Conservation (phyloP, 768 basidiomycete genomes). For the Trametopsis cervina region DNA sequence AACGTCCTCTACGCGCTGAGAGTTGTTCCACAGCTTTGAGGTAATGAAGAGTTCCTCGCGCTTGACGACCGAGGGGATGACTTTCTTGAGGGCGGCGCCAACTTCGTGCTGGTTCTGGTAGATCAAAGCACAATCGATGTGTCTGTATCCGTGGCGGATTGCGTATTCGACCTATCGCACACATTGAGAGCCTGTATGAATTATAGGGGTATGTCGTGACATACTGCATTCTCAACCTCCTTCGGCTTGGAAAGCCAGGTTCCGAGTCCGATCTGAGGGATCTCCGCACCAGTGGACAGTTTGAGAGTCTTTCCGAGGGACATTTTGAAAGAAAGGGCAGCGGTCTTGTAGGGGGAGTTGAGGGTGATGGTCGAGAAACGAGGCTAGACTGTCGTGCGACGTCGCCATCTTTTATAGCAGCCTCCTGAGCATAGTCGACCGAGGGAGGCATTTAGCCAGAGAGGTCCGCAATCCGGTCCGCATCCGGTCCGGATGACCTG, state of each 20-base stretch:
- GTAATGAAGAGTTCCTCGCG: constrained; percentile 80
- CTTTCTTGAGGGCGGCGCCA: constrained; percentile 65
- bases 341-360: neutral
- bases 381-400: neutral
- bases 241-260: constrained; percentile 74
- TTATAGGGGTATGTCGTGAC: constrained; percentile 10
- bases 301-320: constrained; percentile 32
- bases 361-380: neutral
- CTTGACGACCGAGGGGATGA: constrained; percentile 70
- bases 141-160: constrained; percentile 69
- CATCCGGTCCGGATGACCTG: no score
- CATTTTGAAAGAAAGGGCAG: constrained; percentile 33
- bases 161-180: constrained; percentile 75
- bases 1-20: constrained; percentile 58
- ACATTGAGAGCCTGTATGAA: constrained; percentile 13
- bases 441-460: no score
- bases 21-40: constrained; percentile 77
- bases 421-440: neutral
- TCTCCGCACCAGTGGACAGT: constrained; percentile 40
- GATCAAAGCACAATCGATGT: constrained; percentile 78
- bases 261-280: constrained; percentile 79
- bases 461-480: no score
- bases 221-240: constrained; percentile 69
- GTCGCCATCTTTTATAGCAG: neutral
- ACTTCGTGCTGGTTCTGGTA: constrained; percentile 79